Conservation (phyloP, 495 filamentous ascomycete genomes). For the Talaromyces trachyspermus region DNA sequence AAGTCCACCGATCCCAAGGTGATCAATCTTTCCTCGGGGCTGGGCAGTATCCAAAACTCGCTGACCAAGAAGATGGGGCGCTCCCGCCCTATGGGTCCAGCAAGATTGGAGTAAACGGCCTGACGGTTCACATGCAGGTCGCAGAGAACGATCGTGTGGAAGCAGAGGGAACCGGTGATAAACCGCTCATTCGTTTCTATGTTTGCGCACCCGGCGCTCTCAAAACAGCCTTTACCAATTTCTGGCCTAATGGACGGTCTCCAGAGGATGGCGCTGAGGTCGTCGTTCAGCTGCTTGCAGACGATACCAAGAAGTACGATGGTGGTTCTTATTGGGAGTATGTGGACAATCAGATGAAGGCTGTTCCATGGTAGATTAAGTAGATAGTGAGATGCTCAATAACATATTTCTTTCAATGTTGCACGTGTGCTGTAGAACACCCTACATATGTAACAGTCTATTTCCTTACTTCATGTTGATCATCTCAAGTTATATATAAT, state of each 20-base stretch:
- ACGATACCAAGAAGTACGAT: slow-evolving; percentile 16
- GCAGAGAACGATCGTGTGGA: slow-evolving; percentile 19
- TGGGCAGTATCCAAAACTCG: slow-evolving; percentile 10
- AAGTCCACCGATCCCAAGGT: slow-evolving; percentile 12
- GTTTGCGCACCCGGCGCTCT: slow-evolving; percentile 19
- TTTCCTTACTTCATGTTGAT: too few relatives aligned
- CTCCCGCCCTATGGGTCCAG: slow-evolving; percentile 13
- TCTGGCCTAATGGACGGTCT: slow-evolving; percentile 17
- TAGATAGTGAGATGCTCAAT: too few relatives aligned
- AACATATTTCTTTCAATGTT: too few relatives aligned
- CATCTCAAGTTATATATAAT: too few relatives aligned
- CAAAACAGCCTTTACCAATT: slow-evolving; percentile 34
- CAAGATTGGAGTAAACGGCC: slow-evolving; percentile 27
- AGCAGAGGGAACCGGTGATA: neutral
- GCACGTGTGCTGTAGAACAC: too few relatives aligned
- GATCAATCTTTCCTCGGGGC: slow-evolving; percentile 20
- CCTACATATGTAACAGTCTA: too few relatives aligned
- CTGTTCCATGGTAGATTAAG: slow-evolving; percentile 29
- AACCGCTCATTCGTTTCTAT: slow-evolving; percentile 21
- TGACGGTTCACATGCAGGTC: slow-evolving; percentile 26
- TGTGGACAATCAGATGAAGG: slow-evolving; percentile 24
- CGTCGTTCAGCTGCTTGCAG: slow-evolving; percentile 21
- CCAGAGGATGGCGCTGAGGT: slow-evolving; percentile 26
- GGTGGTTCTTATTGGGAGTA: slow-evolving; percentile 25
- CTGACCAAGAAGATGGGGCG: slow-evolving; percentile 14